Evolutionary conservation across 345 rosid genomes (phyloP), one percentile per base, ranked within the genome.

Genomic region (Rhizophora mangle): DNA sequence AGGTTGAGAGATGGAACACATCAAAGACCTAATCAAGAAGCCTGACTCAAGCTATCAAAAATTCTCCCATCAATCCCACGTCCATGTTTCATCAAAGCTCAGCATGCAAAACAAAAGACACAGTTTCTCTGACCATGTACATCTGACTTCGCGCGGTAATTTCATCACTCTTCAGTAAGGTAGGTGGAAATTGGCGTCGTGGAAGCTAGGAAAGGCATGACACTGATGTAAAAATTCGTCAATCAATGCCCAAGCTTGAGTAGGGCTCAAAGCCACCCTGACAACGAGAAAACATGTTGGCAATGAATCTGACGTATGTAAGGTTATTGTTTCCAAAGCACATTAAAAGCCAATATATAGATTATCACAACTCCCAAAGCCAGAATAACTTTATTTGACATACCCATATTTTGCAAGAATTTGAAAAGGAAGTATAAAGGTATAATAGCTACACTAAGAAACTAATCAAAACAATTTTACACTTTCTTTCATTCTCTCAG

Each of bases 191-290:
- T 11, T 49, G 47, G 62, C 6, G 60, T 19, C 62, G 27, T 10
- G 6, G 63, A 60, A 46, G 55, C 72, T 52, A 30, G 30, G 54
- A 51, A 51, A 62, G 18, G 64, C 60, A 70, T 32, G 22, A 47
- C 65, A 63, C 32, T 47, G 47, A 64, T 30, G 70, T 34, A 39
- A 59, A 43, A 43, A 62, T 13, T 61, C 65, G 76, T 85, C 85
- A 88, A 64, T 89, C 97, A 70, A 92, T 92, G 81, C 92, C 93
- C 94, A 88, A 81, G 61, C 92, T 86, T 56, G 88, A 86, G 78
- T 82, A 92, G 60, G 96, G 88, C 78, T 88, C 93, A 74, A 76
- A 81, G 64, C 83, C 88, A 82, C 93, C 96, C 96, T 92, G 89
- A 67, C 74, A 77, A 77, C 59, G 65, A 77, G 32, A 53, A 66